These are phyloP conservation scores for Penicillium cinerascens DNA, from an alignment of 495 filamentous ascomycete genomes.

Conservation along the genomic window DNA sequence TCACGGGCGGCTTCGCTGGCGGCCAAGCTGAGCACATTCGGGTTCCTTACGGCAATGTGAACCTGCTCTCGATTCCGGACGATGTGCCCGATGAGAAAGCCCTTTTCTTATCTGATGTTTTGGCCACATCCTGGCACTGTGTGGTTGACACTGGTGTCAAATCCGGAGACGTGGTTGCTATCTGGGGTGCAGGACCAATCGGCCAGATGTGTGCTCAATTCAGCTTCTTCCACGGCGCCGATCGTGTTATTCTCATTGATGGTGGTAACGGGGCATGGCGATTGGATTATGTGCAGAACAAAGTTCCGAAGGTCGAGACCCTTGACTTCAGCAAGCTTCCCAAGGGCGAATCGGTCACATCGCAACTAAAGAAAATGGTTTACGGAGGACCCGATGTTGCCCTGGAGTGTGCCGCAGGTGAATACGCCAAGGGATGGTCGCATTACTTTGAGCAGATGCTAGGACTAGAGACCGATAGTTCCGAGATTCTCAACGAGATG, in stretches of 20 bases:
- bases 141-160: slow-evolving; percentile 83
- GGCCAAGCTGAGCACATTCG: slow-evolving; percentile 87
- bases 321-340: slow-evolving; percentile 55
- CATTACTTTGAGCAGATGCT: slow-evolving; percentile 73
- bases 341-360: slow-evolving; percentile 58
- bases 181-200: slow-evolving; percentile 43
- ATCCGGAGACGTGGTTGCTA: slow-evolving; percentile 72
- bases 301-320: slow-evolving; percentile 59
- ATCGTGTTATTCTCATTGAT: slow-evolving; percentile 78
- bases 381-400: slow-evolving; percentile 70
- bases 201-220: slow-evolving; percentile 80
- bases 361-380: slow-evolving; percentile 68
- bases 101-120: slow-evolving; percentile 77
- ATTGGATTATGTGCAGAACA: slow-evolving; percentile 61
- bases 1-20: slow-evolving; percentile 85
- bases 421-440: slow-evolving; percentile 80
- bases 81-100: slow-evolving; percentile 84
- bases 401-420: slow-evolving; percentile 79
- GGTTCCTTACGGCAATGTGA: slow-evolving; percentile 78
- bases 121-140: slow-evolving; percentile 74
- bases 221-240: slow-evolving; percentile 66
- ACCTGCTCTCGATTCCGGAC: slow-evolving; percentile 75
- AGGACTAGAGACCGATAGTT: slow-evolving; percentile 80
- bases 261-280: slow-evolving; percentile 59
- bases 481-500: slow-evolving; percentile 87